Conservation (phyloP, 2,329 filamentous ascomycete genomes). For the Rhynchosporium secalis region DNA sequence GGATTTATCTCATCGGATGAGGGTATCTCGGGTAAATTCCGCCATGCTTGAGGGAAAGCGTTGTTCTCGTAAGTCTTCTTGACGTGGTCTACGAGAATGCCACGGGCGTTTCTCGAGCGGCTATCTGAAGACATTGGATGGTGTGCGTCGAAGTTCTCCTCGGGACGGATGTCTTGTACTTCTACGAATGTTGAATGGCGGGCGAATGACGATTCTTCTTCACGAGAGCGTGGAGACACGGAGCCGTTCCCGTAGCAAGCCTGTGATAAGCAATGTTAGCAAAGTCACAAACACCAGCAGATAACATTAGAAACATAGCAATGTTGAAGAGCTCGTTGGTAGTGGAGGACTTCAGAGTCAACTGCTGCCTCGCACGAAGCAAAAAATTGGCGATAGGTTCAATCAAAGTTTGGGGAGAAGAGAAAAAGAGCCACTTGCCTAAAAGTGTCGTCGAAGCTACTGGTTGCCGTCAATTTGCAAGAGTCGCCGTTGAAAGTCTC, state of each 20-base stretch:
- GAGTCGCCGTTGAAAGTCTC: too few species aligned
- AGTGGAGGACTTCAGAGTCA: too few species aligned
- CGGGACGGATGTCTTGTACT: neutral
- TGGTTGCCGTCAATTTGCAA: too few species aligned
- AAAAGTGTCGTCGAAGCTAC: too few species aligned
- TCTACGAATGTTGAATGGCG: neutral
- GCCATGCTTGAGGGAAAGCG: conserved; percentile 37
- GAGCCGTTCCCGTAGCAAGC: neutral
- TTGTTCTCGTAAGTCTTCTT: conserved; percentile 17
- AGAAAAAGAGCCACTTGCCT: too few species aligned
- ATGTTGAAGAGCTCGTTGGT: neutral
- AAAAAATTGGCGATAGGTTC: too few species aligned
- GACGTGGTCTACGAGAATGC: conserved; percentile 19
- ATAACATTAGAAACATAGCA: neutral
- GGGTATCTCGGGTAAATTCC: conserved; percentile 54
- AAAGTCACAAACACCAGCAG: neutral
- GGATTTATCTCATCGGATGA: conserved; percentile 52
- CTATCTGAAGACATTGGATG: neutral
- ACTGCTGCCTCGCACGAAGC: too few species aligned
- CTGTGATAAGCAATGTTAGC: neutral
- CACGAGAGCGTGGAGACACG: neutral
- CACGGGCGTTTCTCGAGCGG: neutral
- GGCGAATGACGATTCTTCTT: neutral
- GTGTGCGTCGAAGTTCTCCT: neutral
- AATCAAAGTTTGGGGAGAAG: too few species aligned